A percentile compares a stretch with the other conserved stretches of the same genome.
Evolutionary conservation across 1,139 yeast genomes (phyloP).

Genomic region (Debaryomycetaceae sp.): DNA sequence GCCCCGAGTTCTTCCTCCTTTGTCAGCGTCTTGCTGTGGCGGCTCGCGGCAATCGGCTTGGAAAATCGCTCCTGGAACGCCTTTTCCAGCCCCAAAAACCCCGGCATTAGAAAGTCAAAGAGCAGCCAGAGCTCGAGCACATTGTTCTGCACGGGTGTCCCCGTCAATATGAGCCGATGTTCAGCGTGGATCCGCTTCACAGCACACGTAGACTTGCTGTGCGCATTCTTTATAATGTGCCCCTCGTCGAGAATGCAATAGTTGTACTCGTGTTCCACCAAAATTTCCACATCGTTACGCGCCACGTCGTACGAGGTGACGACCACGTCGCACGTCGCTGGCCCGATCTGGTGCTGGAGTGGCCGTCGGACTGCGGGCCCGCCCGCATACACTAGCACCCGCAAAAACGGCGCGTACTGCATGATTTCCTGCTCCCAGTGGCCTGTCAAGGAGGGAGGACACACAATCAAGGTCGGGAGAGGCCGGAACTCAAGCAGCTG

Average conservation of each 20-base stretch:
- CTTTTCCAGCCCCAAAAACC: conserved; percentile 92
- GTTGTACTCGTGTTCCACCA: conserved; percentile 61
- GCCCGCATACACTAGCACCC: conserved; percentile 82
- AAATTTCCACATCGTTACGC: conserved; percentile 70
- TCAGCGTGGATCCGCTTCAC: conserved; percentile 78
- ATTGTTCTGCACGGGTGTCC: conserved; percentile 97
- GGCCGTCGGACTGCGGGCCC: conserved; percentile 66
- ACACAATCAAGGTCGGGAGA: conserved; percentile 75
- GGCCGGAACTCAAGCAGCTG: conserved; percentile 58
- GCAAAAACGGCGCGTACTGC: conserved; percentile 83
- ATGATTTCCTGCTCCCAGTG: conserved; percentile 97
- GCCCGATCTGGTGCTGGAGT: conserved; percentile 41
- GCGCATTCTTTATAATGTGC: conserved; percentile 87
- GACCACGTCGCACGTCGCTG: conserved; percentile 52
- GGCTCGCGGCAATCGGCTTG: conserved; percentile 90
- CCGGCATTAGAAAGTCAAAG: conserved; percentile 98
- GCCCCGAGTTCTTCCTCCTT: conserved; percentile 98
- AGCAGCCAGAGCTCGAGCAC: conserved; percentile 95
- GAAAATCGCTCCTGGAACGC: conserved; percentile 92
- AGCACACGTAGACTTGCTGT: conserved; percentile 79
- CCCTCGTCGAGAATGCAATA: conserved; percentile 98
- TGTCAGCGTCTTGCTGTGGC: conserved; percentile 83
- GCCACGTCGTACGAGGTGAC: conserved; percentile 96
- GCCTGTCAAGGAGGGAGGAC: conserved; percentile 97
- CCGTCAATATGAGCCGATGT: conserved; percentile 83